Conservation (phyloP, 192 early-diverging fungal species). For the Entomortierella chlamydospora region DNA sequence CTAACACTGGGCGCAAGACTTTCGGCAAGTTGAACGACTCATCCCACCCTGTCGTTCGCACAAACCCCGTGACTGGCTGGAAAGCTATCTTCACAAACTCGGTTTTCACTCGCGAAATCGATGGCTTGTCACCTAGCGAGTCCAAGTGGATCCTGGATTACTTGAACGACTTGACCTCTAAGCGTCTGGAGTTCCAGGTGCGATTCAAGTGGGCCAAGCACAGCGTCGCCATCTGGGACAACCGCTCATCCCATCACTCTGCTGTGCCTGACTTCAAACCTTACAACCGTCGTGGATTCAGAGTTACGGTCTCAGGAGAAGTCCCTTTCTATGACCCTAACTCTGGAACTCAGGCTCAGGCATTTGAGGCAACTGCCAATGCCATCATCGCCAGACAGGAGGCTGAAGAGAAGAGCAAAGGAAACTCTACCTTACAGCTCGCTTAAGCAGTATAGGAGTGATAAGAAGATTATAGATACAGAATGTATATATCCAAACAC, state of each 20-base stretch:
- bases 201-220: constrained; percentile 69
- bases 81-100: constrained; percentile 75
- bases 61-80: constrained; percentile 78
- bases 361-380: constrained; percentile 28
- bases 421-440: constrained; percentile 7
- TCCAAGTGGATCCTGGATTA: constrained; percentile 68
- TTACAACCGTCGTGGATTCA: constrained; percentile 34
- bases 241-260: constrained; percentile 67
- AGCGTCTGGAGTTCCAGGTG: constrained; percentile 66
- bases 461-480: not conserved
- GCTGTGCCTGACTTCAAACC: constrained; percentile 53
- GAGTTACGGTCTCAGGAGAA: constrained; percentile 50
- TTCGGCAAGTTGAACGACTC: constrained; percentile 51
- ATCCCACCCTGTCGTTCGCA: constrained; percentile 65
- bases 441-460: constrained; percentile 9
- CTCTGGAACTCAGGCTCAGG: constrained; percentile 43
- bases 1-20: constrained; percentile 47
- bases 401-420: constrained; percentile 31
- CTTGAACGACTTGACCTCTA: constrained; percentile 64
- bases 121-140: constrained; percentile 60
- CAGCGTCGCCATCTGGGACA: constrained; percentile 77
- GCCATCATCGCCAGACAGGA: constrained; percentile 50
- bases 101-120: constrained; percentile 70
- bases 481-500: not conserved
- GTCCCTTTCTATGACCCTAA: constrained; percentile 35